Conservation (phyloP, 176 grass and related monocot genomes). For the Musa acuminata region DNA sequence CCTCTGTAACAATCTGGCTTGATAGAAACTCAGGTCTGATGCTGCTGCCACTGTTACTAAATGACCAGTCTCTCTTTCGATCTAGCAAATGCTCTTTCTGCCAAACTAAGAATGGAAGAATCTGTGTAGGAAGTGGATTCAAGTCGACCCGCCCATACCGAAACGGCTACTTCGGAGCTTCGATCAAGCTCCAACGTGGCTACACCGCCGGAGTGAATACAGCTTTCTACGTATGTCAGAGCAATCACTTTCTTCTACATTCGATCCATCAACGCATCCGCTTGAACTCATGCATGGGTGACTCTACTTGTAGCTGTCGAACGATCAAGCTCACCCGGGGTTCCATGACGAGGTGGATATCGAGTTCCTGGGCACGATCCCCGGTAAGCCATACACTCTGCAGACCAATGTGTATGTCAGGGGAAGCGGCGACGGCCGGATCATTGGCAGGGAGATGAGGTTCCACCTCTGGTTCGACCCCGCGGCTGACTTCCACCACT, state of each 20-base stretch:
- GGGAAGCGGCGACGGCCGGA: constrained; percentile 12
- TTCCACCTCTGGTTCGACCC: constrained; percentile 24
- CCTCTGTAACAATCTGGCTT: constrained; percentile 13
- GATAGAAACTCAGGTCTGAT: not conserved
- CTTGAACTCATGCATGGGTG: not conserved
- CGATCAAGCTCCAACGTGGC: constrained; percentile 13
- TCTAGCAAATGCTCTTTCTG: not conserved
- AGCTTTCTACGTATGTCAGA: constrained; percentile 9
- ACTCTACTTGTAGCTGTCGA: constrained; percentile 1
- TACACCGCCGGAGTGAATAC: constrained; percentile 23
- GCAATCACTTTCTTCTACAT: not conserved
- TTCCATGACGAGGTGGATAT: constrained; percentile 19
- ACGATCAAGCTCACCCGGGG: constrained; percentile 11
- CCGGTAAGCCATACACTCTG: constrained; percentile 13
- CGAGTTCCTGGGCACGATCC: constrained; percentile 10
- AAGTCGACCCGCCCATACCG: constrained; percentile 1
- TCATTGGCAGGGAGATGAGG: constrained; percentile 17
- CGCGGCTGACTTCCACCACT: not conserved
- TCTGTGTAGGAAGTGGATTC: constrained; percentile 12
- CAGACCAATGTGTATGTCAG: constrained; percentile 16
- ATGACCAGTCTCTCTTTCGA: not conserved
- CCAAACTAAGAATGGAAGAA: too few relatives aligned
- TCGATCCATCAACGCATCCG: not conserved
- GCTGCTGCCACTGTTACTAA: not conserved
- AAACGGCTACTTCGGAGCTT: constrained; percentile 15